phyloP scores from a whole-genome alignment of 345 rosid genomes.

The Jatropha curcas region DNA sequence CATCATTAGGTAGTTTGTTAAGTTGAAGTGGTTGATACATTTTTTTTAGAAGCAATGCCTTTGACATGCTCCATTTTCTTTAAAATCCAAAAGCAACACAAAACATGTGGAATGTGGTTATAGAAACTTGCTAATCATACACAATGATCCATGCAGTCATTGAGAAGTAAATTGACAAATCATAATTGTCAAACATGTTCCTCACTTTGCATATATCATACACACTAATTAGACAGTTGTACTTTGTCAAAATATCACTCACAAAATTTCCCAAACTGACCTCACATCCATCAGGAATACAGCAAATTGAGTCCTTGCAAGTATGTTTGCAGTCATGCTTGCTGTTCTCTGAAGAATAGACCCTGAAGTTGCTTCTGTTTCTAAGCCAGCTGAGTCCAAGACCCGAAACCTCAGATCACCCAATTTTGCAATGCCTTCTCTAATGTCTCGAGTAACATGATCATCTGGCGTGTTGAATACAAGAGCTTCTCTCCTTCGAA shows the following conservation, averaged over 20 bases:
- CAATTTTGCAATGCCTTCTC: conserved; percentile 92
- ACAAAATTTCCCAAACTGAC: conserved; percentile 32
- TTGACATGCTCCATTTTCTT: background rate
- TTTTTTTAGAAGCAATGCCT: background rate
- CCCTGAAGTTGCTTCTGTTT: conserved; percentile 83
- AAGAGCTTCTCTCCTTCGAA: conserved; percentile 90
- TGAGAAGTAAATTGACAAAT: background rate
- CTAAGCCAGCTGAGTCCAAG: conserved; percentile 94
- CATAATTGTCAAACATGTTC: background rate
- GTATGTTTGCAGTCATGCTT: conserved; percentile 75
- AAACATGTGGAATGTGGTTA: background rate
- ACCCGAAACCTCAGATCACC: conserved; percentile 80
- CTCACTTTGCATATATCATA: background rate
- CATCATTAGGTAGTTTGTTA: background rate
- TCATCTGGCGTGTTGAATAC: conserved; percentile 88
- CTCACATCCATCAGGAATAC: conserved; percentile 79
- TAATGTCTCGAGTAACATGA: conserved; percentile 92
- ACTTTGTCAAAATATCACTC: background rate
- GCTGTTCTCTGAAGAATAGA: conserved; percentile 89
- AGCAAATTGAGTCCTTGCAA: conserved; percentile 78
- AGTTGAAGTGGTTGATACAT: background rate
- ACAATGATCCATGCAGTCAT: background rate
- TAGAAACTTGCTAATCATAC: background rate
- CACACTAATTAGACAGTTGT: background rate
- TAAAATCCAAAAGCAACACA: background rate